These are phyloP conservation scores for Didymella arachidicola DNA, from an alignment of 2,329 filamentous ascomycete genomes.

Conservation along the genomic window DNA sequence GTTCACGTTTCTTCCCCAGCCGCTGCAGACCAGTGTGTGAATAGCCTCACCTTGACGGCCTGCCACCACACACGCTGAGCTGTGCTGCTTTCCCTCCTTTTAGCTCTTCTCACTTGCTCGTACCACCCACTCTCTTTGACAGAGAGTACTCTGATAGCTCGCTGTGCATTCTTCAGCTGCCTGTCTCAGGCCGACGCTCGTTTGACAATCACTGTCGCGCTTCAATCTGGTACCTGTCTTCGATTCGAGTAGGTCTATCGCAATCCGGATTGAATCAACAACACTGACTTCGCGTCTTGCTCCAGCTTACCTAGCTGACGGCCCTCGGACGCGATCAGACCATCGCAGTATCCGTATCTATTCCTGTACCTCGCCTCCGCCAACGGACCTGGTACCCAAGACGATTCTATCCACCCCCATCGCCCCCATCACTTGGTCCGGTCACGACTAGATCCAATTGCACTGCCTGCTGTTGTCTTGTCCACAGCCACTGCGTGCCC, in stretches of 20 bases:
- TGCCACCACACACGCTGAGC: constrained; percentile 44
- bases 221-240: constrained; percentile 27
- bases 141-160: constrained; percentile 41
- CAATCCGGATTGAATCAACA: constrained; percentile 24
- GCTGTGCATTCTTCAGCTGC: constrained; percentile 26
- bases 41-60: constrained; percentile 39
- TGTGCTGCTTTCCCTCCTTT: constrained; percentile 50
- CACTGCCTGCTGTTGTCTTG: constrained; percentile 8
- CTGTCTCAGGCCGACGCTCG: constrained; percentile 24
- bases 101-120: constrained; percentile 24
- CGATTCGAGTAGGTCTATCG: constrained; percentile 32
- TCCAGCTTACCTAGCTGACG: constrained; percentile 23
- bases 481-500: constrained; percentile 12
- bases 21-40: constrained; percentile 39
- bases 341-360: constrained; percentile 13
- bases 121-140: constrained; percentile 45
- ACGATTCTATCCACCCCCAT: constrained; percentile 7
- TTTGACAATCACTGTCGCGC: constrained; percentile 26
- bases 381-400: constrained; percentile 2
- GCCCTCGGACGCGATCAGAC: constrained; percentile 17
- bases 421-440: constrained; percentile 9
- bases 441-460: constrained; percentile 1
- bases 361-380: constrained; percentile 10
- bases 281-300: constrained; percentile 29
- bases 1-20: constrained; percentile 39